phyloP scores from a whole-genome alignment of 139 green algal genomes.

The Eudorina sp. region DNA sequence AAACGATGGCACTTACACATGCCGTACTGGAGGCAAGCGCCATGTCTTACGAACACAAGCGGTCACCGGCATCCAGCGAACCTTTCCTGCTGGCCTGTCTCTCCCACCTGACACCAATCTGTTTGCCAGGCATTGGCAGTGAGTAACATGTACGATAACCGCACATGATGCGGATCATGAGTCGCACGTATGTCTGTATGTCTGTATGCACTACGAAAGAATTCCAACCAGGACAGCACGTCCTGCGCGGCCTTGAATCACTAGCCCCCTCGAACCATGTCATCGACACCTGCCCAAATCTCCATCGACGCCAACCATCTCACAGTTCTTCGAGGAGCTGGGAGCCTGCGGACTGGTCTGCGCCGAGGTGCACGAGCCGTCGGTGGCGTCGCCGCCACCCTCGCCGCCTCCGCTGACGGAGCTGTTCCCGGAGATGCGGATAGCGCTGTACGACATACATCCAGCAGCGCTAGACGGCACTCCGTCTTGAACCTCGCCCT shows the following conservation, averaged over 20 bases:
- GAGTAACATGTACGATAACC: no score
- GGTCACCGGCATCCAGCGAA: neutral
- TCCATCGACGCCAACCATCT: neutral
- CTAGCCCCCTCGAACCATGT: no score
- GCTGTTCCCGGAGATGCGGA: constrained; percentile 49
- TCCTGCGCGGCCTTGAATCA: no score
- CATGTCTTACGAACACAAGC: neutral
- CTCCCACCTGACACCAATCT: no score
- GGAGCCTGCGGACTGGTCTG: neutral
- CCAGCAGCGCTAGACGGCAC: neutral
- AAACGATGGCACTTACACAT: neutral
- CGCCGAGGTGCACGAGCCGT: constrained; percentile 41
- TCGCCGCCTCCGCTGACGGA: constrained; percentile 57
- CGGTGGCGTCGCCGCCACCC: constrained; percentile 12
- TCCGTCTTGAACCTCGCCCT: no score
- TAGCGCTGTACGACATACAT: constrained; percentile 26
- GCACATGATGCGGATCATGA: no score
- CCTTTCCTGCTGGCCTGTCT: no score
- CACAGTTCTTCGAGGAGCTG: constrained; percentile 29
- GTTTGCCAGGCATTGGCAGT: no score
- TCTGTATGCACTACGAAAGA: no score
- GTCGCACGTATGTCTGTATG: no score
- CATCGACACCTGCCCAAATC: neutral
- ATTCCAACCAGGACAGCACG: no score
- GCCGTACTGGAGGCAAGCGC: neutral